Evolutionary conservation across 352 stramenopile species (phyloP).

Genomic region (Pythium myriotylum): DNA sequence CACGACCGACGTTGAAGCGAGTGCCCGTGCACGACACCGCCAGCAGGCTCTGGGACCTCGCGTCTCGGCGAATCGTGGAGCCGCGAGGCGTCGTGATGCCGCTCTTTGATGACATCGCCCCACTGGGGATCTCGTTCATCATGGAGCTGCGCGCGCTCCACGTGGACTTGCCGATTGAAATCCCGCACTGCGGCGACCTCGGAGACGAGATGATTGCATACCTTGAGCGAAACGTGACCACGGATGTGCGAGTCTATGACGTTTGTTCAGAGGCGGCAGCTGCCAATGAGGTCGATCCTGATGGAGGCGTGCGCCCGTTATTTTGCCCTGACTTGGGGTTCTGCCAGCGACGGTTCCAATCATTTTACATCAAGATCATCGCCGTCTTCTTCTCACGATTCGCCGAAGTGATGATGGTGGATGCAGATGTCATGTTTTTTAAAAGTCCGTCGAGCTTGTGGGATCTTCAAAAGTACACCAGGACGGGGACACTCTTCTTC

Average conservation of each 20-base stretch:
- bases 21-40: neutral
- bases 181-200: constrained; percentile 73
- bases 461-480: constrained; percentile 44
- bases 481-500: constrained; percentile 67
- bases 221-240: constrained; percentile 29
- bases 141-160: constrained; percentile 49
- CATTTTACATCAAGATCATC: constrained; percentile 67
- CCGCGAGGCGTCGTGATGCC: constrained; percentile 57
- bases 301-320: constrained; percentile 27
- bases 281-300: constrained; percentile 22
- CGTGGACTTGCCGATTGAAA: constrained; percentile 57
- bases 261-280: constrained; percentile 43
- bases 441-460: constrained; percentile 52
- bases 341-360: constrained; percentile 51
- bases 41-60: constrained; percentile 10
- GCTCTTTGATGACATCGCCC: constrained; percentile 59
- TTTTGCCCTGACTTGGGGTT: constrained; percentile 46
- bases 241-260: constrained; percentile 54
- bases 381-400: constrained; percentile 63
- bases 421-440: constrained; percentile 75
- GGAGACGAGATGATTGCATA: constrained; percentile 30
- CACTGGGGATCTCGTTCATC: constrained; percentile 57
- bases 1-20: neutral
- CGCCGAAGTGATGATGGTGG: constrained; percentile 66
- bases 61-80: constrained; percentile 31